Base-by-base conservation (phyloP, 768 basidiomycete species). In the Rossbeevera mucosa region DNA sequence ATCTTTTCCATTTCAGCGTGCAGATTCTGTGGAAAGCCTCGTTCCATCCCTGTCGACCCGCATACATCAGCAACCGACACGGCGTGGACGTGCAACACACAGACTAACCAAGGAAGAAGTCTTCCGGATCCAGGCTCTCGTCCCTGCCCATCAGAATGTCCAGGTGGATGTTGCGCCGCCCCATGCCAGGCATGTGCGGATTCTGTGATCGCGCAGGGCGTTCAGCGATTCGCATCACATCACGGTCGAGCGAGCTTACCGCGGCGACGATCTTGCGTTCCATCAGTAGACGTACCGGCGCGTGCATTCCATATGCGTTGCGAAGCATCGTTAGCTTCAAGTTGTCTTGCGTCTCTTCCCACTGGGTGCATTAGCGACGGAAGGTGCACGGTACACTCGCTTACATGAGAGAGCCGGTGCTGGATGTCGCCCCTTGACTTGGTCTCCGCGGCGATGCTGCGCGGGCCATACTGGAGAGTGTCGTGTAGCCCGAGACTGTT, bases 121-220 rank as follows among this genome's bases (percentile, higher is more conserved):
- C 95, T 2, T 72, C 72, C 4, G 85, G 78, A 24, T 87, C 86
- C 50, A 99, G 76, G 21, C 72, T 76, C 69, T 96, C 91, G 63
- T 99, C 95, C 33, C 86, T 83, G 43, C 95, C 95, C 83, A 90
- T 89, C 52, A 99, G 71, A 60, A 98, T 90, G 67, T 99, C 95
- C 24, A 94, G 81, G 58, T 91, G 86, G 33, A 97, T 65, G 71
- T 97, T 96, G 11, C 84, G 82, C 47, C 79, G 80, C 14, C 78
- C 74, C 59, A 85, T 67, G 33, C 74, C 80, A 14, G 87, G 78
- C 72, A 88, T 80, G 56, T 83, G 84, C 3, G 82, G 78, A 60
- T 74, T 79, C 90, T 92, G 62, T 12, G 56, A 33, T 52, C 31
- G 41, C 24, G 49, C 20, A 36, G 16, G 46, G 38, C 41, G 44